Conservation (phyloP, 1,139 yeast species). For the Meyerozyma athensensis region DNA sequence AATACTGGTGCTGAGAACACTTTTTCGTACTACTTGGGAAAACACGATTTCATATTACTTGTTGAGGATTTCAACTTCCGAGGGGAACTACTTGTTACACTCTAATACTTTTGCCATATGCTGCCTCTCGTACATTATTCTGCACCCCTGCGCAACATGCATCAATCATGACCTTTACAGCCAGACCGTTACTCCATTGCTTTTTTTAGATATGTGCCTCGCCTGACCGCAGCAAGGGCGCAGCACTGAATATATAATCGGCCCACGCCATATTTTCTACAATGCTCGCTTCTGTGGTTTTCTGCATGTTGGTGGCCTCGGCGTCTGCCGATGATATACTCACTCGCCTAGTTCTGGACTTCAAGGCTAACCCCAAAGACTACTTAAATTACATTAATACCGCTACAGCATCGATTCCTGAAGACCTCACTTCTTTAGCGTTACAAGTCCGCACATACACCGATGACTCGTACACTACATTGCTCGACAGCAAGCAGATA, state of each 20-base stretch:
- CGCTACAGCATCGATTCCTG: slow-evolving; percentile 20
- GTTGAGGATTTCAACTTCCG: no score
- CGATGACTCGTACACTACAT: slow-evolving; percentile 37
- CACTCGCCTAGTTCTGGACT: slow-evolving; percentile 27
- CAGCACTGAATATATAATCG: neutral
- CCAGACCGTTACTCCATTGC: no score
- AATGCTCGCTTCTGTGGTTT: neutral
- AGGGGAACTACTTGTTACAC: no score
- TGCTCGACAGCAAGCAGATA: slow-evolving; percentile 20
- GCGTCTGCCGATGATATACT: slow-evolving; percentile 7
- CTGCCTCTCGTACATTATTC: no score
- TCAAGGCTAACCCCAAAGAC: slow-evolving; percentile 17
- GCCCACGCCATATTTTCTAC: neutral
- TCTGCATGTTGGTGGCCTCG: neutral
- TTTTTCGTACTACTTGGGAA: no score
- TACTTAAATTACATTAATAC: slow-evolving; percentile 23
- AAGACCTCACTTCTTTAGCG: slow-evolving; percentile 21
- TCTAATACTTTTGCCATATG: no score
- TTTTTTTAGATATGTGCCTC: no score
- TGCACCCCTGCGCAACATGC: no score
- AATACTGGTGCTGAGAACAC: no score
- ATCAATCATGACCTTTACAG: no score
- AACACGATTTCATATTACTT: no score
- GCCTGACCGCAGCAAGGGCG: no score
- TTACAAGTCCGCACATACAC: slow-evolving; percentile 34